Evolutionary conservation across 805 yeast species (phyloP), one percentile per base, ranked within the genome.

Genomic region (Saccharomycopsis sp.): DNA sequence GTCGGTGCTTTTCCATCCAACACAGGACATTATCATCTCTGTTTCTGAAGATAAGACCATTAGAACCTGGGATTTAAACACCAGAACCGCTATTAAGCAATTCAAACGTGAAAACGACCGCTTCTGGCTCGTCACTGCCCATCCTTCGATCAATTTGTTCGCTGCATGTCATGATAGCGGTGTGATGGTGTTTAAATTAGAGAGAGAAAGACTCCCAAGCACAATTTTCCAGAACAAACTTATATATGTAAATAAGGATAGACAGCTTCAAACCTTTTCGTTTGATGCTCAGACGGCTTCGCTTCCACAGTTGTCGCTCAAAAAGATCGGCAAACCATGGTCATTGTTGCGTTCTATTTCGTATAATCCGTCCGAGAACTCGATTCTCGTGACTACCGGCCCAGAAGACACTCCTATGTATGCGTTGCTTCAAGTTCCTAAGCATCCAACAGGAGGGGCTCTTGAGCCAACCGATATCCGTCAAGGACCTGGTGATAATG

Each of bases 101-200:
- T 93, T 92, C 77, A 85, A 92, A 72, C 85, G 97, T 72, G 97
- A 92, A 65, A 81, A 85, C 68, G 98, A 93, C 71, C 82, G 97
- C 73, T 92, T 94, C 74, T 94, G 99, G 99, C 77, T 89, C 65
- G 78, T 93, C 64, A 85, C 92, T 17, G 80, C 89, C 53, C 99
- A 94, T 71, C 97, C 97, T 61, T 76, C 79, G 52, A 86, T 93
- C 72, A 94, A 94, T 72, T 79, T 94, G 68, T 91, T 94, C 75
- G 99, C 97, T 58, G 87, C 97, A 34, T 93, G 96, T 67, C 98
- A 93, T 73, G 99, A 96, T 73, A 80, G 91, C 15, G 99, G 99
- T 71, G 96, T 91, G 34, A 92, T 92, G 96, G 96, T 94, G 54
- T 96, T 94, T 82, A 94, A 94, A 75, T 80, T 94, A 62, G 97